phyloP scores from a whole-genome alignment of 1,139 yeast species.

The Zygotorulaspora mrakii region DNA sequence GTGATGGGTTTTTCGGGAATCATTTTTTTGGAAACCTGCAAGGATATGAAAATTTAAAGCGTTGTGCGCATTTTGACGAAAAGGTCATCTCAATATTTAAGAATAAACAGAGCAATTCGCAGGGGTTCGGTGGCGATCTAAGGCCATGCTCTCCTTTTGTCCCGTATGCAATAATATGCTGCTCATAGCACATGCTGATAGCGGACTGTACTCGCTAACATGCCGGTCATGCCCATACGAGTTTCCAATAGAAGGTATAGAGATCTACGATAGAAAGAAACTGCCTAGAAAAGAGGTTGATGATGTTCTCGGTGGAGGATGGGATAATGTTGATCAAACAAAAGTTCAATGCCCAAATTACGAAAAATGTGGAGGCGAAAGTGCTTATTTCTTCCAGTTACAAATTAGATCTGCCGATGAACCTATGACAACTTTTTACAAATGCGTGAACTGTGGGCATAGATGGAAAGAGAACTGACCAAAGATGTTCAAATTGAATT shows the following conservation, averaged over 20 bases:
- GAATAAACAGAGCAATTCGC: too few relatives aligned
- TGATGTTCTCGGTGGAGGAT: slow-evolving; percentile 95
- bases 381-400: slow-evolving; percentile 94
- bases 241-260: slow-evolving; percentile 78
- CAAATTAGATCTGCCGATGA: slow-evolving; percentile 80
- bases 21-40: too few relatives aligned
- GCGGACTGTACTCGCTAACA: slow-evolving; percentile 46
- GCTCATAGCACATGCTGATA: slow-evolving; percentile 45
- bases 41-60: too few relatives aligned
- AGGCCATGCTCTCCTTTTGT: slow-evolving; percentile 94
- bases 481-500: too few relatives aligned
- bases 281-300: slow-evolving; percentile 88
- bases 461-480: slow-evolving; percentile 92
- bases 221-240: slow-evolving; percentile 96
- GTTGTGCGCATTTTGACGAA: too few relatives aligned
- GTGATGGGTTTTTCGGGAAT: too few relatives aligned
- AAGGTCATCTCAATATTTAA: too few relatives aligned
- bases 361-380: slow-evolving; percentile 78
- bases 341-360: slow-evolving; percentile 79
- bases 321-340: slow-evolving; percentile 97
- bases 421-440: slow-evolving; percentile 94
- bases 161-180: slow-evolving; percentile 92
- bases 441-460: slow-evolving; percentile 86
- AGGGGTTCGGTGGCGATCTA: too few relatives aligned
- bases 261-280: slow-evolving; percentile 77